phyloP scores from a whole-genome alignment of 2,329 filamentous ascomycete species.

The Cephalotrichum gorgonifer region DNA sequence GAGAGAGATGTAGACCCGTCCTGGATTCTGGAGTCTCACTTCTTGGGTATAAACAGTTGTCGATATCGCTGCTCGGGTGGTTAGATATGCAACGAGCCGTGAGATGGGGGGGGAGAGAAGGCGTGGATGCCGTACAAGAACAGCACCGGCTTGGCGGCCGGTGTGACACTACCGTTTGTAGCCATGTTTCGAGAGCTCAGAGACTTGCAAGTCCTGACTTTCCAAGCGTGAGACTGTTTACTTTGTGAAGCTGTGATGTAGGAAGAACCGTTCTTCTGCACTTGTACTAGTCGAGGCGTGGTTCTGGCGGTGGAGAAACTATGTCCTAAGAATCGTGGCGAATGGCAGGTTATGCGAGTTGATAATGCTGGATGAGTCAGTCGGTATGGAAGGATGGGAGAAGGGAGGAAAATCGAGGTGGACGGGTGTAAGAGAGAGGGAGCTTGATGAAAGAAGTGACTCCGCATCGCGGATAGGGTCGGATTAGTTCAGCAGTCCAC shows the following conservation, averaged over 20 bases:
- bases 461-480: neutral
- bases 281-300: too few species aligned
- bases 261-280: too few species aligned
- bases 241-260: too few species aligned
- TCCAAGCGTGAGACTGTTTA: too few species aligned
- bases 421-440: neutral
- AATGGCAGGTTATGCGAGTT: too few species aligned
- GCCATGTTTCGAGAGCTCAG: too few species aligned
- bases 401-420: neutral
- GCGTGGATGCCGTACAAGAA: conserved; percentile 26
- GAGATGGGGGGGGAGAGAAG: neutral
- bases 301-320: too few species aligned
- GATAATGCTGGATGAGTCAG: neutral
- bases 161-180: neutral
- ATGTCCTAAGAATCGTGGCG: too few species aligned
- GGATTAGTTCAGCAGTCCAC: neutral
- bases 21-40: conserved; percentile 38
- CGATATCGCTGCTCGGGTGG: conserved; percentile 65
- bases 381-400: neutral
- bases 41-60: conserved; percentile 92
- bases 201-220: too few species aligned
- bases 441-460: neutral
- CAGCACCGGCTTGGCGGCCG: conserved; percentile 23
- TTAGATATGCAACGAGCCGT: neutral
- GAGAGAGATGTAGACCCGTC: neutral